Conservation (phyloP, 1,284 basidiomycete genomes). For the Apiotrichum brassicae region DNA sequence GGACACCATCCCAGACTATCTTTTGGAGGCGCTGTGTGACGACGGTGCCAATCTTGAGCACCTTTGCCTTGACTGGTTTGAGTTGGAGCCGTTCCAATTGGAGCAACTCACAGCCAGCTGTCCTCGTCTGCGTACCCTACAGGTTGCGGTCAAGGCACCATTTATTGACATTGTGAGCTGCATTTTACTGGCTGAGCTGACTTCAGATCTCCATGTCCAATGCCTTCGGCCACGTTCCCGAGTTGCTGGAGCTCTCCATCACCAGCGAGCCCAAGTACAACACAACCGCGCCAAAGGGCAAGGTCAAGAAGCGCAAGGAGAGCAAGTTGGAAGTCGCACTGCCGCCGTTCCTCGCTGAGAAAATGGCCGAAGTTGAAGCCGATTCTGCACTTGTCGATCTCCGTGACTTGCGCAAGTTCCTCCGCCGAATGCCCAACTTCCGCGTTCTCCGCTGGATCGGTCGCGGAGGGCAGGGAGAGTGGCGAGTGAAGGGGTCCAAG, state of each 20-base stretch:
- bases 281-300: constrained; percentile 1
- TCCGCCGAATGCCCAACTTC: constrained; percentile 23
- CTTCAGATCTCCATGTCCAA: constrained; percentile 17
- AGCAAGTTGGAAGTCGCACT: constrained; percentile 2
- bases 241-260: constrained; percentile 18
- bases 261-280: constrained; percentile 14
- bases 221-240: constrained; percentile 14
- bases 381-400: constrained; percentile 23
- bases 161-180: constrained; percentile 20
- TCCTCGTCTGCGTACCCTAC: constrained; percentile 13
- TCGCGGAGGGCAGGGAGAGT: constrained; percentile 26
- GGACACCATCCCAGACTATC: constrained; percentile 9
- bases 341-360: constrained; percentile 8
- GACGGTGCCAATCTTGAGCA: constrained; percentile 13
- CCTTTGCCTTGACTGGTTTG: constrained; percentile 32
- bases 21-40: constrained; percentile 15
- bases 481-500: constrained; percentile 18
- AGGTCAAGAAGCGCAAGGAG: constrained; percentile 8
- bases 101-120: constrained; percentile 16
- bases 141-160: constrained; percentile 12
- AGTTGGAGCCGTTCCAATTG: constrained; percentile 13
- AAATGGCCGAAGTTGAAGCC: constrained; percentile 11
- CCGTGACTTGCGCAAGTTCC: constrained; percentile 28
- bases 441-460: constrained; percentile 24
- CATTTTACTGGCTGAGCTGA: neutral